A percentile compares a stretch with the other conserved stretches of the same genome.
Conservation (phyloP, 2,329 filamentous ascomycete genomes). For the Pseudonectria buxi region DNA sequence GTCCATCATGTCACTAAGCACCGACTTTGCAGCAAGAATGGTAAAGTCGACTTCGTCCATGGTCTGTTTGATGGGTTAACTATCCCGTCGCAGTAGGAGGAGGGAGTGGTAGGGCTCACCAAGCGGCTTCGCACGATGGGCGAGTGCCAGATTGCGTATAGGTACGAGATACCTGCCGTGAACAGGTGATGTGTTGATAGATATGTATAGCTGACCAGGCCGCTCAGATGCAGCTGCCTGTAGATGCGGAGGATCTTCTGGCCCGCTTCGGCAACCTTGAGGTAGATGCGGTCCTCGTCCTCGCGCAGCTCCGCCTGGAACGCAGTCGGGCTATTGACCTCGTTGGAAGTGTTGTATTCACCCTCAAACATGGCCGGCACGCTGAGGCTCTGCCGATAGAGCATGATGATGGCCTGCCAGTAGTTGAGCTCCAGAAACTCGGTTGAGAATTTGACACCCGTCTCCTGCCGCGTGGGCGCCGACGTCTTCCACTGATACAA, state of each 20-base stretch:
- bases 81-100: slow-evolving; percentile 1
- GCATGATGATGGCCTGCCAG: slow-evolving; percentile 94
- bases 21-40: slow-evolving; percentile 84
- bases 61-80: slow-evolving; percentile 39
- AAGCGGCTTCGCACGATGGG: slow-evolving; percentile 77
- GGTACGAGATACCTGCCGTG: slow-evolving; percentile 93
- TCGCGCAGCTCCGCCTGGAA: slow-evolving; percentile 61
- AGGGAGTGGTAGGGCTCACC: slow-evolving; percentile 45
- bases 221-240: slow-evolving; percentile 77
- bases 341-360: slow-evolving; percentile 62
- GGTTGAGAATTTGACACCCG: slow-evolving; percentile 80
- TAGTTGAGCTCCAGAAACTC: slow-evolving; percentile 94
- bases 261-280: slow-evolving; percentile 91
- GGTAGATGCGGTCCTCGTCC: slow-evolving; percentile 85
- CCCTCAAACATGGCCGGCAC: slow-evolving; percentile 79
- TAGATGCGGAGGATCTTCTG: slow-evolving; percentile 90
- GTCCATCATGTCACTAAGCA: slow-evolving; percentile 83
- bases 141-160: slow-evolving; percentile 97
- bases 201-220: slow-evolving; percentile 93
- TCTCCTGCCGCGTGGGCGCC: slow-evolving; percentile 69
- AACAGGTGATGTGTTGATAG: slow-evolving; percentile 93
- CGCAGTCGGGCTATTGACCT: slow-evolving; percentile 56
- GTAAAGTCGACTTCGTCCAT: slow-evolving; percentile 98
- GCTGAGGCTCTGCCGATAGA: slow-evolving; percentile 84
- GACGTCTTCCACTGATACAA: slow-evolving; percentile 81